Conservation (phyloP, 176 grass and related monocot species). For the Juncus inflexus region DNA sequence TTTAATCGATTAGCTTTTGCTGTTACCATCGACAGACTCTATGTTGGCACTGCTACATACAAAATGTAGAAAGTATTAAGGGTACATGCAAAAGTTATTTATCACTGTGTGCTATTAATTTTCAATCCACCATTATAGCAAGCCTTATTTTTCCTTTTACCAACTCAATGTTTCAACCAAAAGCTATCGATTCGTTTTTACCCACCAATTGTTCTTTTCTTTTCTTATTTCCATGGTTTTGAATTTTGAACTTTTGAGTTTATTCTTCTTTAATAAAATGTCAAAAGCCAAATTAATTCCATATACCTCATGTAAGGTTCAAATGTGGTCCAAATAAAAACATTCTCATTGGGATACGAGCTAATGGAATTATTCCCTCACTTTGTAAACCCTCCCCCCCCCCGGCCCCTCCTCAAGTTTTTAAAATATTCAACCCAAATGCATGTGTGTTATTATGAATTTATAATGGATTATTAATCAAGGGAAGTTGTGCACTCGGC, state of each 20-base stretch:
- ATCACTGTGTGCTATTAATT: no score
- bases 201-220: background rate
- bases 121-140: no score
- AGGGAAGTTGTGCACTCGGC: background rate
- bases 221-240: constrained; percentile 7
- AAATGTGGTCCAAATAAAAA: constrained; percentile 12
- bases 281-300: background rate
- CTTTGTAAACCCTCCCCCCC: constrained; percentile 1
- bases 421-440: constrained; percentile 6
- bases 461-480: constrained; percentile 7
- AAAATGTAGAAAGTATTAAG: no score
- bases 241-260: background rate
- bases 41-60: no score
- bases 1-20: no score
- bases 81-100: no score
- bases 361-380: constrained; percentile 13
- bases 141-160: no score
- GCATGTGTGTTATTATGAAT: background rate
- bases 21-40: no score
- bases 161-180: constrained; percentile 21
- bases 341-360: constrained; percentile 26
- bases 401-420: background rate
- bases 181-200: constrained; percentile 12
- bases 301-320: background rate
- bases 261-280: constrained; percentile 18